Percentiles rank a stretch among this genome's conserved stretches.
Conservation (phyloP, 345 rosid genomes). For the Lenwebbia sp. region DNA sequence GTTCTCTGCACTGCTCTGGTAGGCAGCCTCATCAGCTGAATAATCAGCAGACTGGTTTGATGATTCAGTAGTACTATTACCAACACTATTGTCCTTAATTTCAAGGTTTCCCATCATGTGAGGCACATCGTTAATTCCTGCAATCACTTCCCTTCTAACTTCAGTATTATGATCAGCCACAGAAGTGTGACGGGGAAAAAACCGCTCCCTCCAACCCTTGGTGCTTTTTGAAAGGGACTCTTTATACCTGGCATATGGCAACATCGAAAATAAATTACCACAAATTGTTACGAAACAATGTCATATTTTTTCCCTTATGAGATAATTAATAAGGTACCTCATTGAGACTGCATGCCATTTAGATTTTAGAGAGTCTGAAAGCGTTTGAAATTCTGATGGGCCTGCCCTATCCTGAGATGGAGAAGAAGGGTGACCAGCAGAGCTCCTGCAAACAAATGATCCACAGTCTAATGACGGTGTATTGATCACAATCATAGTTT, state of each 20-base stretch:
- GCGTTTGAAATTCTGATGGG: conserved; percentile 51
- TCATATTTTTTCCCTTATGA: not conserved
- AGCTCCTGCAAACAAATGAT: conserved; percentile 9
- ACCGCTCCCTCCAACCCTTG: conserved; percentile 67
- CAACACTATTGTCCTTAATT: conserved; percentile 21
- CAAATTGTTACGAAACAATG: not conserved
- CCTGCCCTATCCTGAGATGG: conserved; percentile 43
- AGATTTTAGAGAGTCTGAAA: conserved; percentile 59
- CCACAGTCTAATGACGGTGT: not conserved
- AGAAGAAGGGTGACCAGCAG: conserved; percentile 14
- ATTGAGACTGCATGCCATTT: conserved; percentile 45
- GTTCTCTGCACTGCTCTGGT: conserved; percentile 8
- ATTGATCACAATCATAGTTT: not conserved
- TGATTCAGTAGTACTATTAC: conserved; percentile 10
- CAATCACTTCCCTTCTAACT: conserved; percentile 36
- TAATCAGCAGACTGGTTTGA: conserved; percentile 10
- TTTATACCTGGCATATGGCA: conserved; percentile 29
- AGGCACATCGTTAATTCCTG: conserved; percentile 39
- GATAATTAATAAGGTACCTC: conserved; percentile 19
- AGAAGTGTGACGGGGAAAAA: conserved; percentile 41
- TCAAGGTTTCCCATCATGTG: conserved; percentile 34
- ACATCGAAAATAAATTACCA: not conserved
- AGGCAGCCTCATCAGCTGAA: conserved; percentile 15
- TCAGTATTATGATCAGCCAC: conserved; percentile 28
- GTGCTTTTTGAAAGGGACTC: conserved; percentile 58